Evolutionary conservation across 2,329 filamentous ascomycete genomes (phyloP).

Genomic region (Fusarium armeniacum): DNA sequence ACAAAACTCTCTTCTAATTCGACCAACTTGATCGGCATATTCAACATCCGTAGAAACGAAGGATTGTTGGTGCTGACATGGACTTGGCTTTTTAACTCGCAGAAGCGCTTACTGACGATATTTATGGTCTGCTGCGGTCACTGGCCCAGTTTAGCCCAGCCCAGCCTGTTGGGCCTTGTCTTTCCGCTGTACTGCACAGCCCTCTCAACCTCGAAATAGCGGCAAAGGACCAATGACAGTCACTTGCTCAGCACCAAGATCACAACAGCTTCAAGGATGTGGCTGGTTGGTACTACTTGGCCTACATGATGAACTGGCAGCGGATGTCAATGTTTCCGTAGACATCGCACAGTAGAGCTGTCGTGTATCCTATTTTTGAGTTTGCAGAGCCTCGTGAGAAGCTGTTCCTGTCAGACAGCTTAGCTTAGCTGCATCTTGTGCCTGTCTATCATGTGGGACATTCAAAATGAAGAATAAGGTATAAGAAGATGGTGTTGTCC

Average conservation of each 20-base stretch:
- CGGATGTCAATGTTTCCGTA: conserved; percentile 37
- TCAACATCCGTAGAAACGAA: conserved; percentile 17
- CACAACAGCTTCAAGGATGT: conserved; percentile 9
- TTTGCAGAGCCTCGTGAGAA: conserved; percentile 17
- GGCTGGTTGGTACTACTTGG: conserved; percentile 26
- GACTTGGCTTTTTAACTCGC: neutral
- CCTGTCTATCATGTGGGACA: conserved; percentile 14
- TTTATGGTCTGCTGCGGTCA: conserved; percentile 36
- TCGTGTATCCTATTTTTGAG: conserved; percentile 33
- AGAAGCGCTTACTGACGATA: conserved; percentile 36
- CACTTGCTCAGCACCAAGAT: conserved; percentile 17
- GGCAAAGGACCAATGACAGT: conserved; percentile 22
- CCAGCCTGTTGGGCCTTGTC: conserved; percentile 7
- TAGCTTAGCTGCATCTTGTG: conserved; percentile 17
- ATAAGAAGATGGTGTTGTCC: conserved; percentile 45
- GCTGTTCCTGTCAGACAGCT: conserved; percentile 27
- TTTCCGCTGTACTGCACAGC: conserved; percentile 31
- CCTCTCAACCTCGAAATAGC: conserved; percentile 38
- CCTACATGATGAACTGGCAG: conserved; percentile 23
- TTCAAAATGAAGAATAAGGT: conserved; percentile 20
- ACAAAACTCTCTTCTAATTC: conserved; percentile 5
- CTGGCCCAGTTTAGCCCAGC: conserved; percentile 1
- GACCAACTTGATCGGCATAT: conserved; percentile 20
- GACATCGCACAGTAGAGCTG: neutral
- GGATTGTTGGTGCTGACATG: conserved; percentile 30